Conservation (phyloP, 2,329 filamentous ascomycete species). For the Diaporthe velutina region DNA sequence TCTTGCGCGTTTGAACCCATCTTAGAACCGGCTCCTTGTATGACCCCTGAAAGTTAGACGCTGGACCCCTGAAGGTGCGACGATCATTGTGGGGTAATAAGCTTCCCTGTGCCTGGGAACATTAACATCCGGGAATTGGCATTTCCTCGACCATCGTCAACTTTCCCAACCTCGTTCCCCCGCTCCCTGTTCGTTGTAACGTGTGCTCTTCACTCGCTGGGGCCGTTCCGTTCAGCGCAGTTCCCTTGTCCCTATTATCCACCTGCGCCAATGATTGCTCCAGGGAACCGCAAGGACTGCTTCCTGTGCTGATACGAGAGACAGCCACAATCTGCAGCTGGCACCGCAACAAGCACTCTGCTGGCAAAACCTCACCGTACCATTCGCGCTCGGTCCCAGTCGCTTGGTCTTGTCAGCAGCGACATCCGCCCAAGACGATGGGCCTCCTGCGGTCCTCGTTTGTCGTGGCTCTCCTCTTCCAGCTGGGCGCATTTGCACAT, state of each 20-base stretch:
- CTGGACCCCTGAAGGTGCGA: conserved; percentile 9
- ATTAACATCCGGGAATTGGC: conserved; percentile 21
- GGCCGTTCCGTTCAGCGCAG: background rate
- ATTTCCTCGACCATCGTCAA: background rate
- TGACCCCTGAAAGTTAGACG: conserved; percentile 20
- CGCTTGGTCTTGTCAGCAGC: conserved; percentile 4
- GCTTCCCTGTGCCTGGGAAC: conserved; percentile 14
- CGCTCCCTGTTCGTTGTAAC: background rate
- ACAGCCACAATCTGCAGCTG: background rate
- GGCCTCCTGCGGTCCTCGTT: background rate
- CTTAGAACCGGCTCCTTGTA: conserved; percentile 12
- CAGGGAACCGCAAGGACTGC: conserved; percentile 5
- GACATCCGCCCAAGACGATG: conserved; percentile 12
- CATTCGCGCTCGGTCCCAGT: background rate
- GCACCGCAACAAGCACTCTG: background rate
- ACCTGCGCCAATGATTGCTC: background rate
- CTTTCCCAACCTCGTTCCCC: background rate
- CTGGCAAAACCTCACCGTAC: background rate
- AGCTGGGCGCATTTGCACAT: conserved; percentile 17
- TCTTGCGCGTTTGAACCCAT: conserved; percentile 14
- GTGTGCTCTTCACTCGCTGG: conserved; percentile 15
- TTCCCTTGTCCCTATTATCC: background rate
- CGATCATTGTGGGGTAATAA: conserved; percentile 23
- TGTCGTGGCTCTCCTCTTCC: conserved; percentile 18
- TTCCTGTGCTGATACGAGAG: conserved; percentile 18